Evolutionary conservation across 306 rosid genomes (phyloP).

Genomic region (Vicia villosa): DNA sequence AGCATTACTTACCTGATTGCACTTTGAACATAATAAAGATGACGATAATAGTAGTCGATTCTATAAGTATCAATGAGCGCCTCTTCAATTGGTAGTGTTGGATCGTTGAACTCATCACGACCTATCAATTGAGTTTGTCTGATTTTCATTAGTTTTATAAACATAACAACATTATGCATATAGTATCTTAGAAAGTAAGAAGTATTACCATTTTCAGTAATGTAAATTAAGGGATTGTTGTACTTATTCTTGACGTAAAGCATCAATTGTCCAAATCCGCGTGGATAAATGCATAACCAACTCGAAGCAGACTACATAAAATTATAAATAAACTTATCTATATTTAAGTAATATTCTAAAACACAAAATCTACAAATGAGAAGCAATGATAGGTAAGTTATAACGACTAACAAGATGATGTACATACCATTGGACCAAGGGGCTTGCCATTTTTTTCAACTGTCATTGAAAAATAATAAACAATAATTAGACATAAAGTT

Average conservation of each 20-base stretch:
- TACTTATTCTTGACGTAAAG: constrained; percentile 39
- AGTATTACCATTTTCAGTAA: constrained; percentile 50
- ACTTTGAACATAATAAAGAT: constrained; percentile 52
- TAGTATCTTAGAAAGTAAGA: not conserved
- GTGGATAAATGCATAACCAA: constrained; percentile 48
- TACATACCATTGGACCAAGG: constrained; percentile 40
- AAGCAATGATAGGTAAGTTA: constrained; percentile 2
- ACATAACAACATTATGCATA: not conserved
- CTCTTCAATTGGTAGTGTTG: constrained; percentile 43
- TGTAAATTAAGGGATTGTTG: constrained; percentile 42
- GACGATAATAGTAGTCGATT: constrained; percentile 52
- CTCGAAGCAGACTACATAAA: constrained; percentile 36
- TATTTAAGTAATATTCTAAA: not conserved
- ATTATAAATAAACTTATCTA: not conserved
- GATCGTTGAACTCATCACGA: constrained; percentile 54
- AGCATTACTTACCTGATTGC: constrained; percentile 54
- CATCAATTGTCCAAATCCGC: constrained; percentile 39
- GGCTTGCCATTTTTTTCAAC: constrained; percentile 37
- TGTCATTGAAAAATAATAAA: constrained; percentile 15
- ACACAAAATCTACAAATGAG: not conserved
- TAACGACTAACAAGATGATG: constrained; percentile 15
- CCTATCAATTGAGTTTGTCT: constrained; percentile 34
- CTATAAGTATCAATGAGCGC: constrained; percentile 54
- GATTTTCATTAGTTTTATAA: not conserved
- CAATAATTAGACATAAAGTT: not conserved